These are phyloP conservation scores for Herpetomonas samuelpessoai DNA, from an alignment of 208 protist species.

Conservation along the genomic window DNA sequence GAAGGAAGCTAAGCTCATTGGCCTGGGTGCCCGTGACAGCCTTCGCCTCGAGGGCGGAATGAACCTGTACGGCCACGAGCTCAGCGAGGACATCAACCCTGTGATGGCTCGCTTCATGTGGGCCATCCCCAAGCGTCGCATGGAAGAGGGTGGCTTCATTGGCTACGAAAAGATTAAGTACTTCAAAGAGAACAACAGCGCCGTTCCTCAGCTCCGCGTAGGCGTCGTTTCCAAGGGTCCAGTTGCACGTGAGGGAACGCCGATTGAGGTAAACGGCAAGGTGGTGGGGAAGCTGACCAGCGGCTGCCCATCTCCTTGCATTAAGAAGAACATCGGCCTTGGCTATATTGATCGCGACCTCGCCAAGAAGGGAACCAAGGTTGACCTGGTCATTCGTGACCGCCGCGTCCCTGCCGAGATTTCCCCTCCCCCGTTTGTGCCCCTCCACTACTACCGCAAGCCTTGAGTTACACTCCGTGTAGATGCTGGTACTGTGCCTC, in stretches of 20 bases:
- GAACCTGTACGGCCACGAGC: conserved; percentile 98
- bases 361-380: conserved; percentile 66
- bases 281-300: conserved; percentile 90
- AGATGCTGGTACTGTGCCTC: conserved; percentile 6
- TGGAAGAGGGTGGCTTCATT: conserved; percentile 92
- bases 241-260: conserved; percentile 82
- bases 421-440: conserved; percentile 92
- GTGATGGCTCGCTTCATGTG: conserved; percentile 94
- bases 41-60: conserved; percentile 97
- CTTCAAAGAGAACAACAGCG: conserved; percentile 34
- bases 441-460: conserved; percentile 57
- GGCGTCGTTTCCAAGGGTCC: conserved; percentile 89
- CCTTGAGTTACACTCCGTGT: too few relatives aligned
- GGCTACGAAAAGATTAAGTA: conserved; percentile 85
- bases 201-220: conserved; percentile 78
- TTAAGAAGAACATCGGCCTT: conserved; percentile 91
- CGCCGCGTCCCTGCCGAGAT: conserved; percentile 74
- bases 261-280: conserved; percentile 66
- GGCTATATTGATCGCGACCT: conserved; percentile 84
- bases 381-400: conserved; percentile 91
- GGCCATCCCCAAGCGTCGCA: conserved; percentile 94
- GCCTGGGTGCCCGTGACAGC: conserved; percentile 95
- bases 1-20: conserved; percentile 58
- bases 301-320: conserved; percentile 85
- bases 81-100: conserved; percentile 92